A percentile compares a stretch with the other conserved stretches of the same genome.
Evolutionary conservation across 768 basidiomycete genomes (phyloP).

Genomic region (Thelephora ganbajun): DNA sequence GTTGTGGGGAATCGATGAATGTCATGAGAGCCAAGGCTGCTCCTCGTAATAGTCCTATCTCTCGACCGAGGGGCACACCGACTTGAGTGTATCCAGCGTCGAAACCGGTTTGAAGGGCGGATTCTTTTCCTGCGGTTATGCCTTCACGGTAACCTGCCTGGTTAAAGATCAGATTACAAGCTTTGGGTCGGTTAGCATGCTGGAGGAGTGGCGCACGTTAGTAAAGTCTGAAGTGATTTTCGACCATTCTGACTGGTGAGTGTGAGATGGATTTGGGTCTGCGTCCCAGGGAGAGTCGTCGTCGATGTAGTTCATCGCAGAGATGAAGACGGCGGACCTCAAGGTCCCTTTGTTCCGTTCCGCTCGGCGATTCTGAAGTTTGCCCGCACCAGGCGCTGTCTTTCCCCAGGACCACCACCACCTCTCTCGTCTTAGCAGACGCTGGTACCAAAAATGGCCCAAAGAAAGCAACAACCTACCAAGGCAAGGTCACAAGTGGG

Average conservation of each 20-base stretch:
- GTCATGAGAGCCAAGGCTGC: conserved; percentile 46
- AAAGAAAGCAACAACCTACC: no score
- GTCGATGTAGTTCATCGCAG: not conserved
- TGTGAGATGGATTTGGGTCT: conserved; percentile 15
- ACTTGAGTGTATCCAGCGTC: conserved; percentile 66
- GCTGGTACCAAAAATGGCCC: no score
- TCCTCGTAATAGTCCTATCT: conserved; percentile 71
- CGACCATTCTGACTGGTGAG: conserved; percentile 46
- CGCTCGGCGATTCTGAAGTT: no score
- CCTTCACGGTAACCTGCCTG: conserved; percentile 96
- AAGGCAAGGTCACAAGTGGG: no score
- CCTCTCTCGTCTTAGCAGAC: no score
- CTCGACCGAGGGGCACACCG: conserved; percentile 63
- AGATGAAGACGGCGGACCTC: no score
- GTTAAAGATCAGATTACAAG: not conserved
- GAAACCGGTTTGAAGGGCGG: conserved; percentile 79
- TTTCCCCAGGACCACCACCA: no score
- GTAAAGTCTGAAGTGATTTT: conserved; percentile 58
- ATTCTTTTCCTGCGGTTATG: conserved; percentile 83
- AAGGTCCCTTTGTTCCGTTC: no score
- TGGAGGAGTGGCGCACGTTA: conserved; percentile 30
- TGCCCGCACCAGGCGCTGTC: no score
- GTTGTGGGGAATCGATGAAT: conserved; percentile 29
- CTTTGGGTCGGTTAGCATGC: not conserved
- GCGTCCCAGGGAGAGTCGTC: conserved; percentile 51